Evolutionary conservation across 495 filamentous ascomycete species (phyloP), one percentile per base, ranked within the genome.

Genomic region (Cercophora newfieldiana): DNA sequence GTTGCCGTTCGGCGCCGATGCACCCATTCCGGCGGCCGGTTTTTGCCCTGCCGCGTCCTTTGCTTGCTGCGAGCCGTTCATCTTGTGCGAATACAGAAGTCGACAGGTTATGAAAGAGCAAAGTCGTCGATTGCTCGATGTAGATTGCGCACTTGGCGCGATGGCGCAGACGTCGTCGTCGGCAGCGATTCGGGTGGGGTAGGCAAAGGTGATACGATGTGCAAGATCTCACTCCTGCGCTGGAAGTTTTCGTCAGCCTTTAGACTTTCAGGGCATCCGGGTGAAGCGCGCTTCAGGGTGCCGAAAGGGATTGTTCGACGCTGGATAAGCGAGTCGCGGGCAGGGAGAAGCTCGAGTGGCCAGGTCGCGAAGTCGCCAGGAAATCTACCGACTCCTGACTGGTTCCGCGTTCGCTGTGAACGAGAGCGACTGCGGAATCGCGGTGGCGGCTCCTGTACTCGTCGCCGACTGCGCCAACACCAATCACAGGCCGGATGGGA

Each of bases 31-130:
- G 72, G 18, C 69, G 67, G 71, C 25, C 37, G 68, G 50, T 59
- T 68, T 70, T 70, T 72, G 71, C 69, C 67, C 64, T 69, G 61
- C 28, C 26, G 66, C 54, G 37, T 76, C 72, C 30, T 69, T 72
- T 19, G 69, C 31, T 65, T 72, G 66, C 64, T 72, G 69, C 54
- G 66, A 65, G 47, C 75, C 75, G 75, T 77, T 77, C 75, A 77
- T 77, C 44, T 49, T 74, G 63, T 53, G 48, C 16, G 24, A 26
- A 60, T 26, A 25, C 58, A 25, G 8, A 25, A 37, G 44, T 50
- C 31, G 51, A 67, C 19, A 51, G 25, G 28, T 60, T 19, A 57
- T 19, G 33, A 26, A 29, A 37, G 26, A 29, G 51, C 16, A 29
- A 47, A 28, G n/a, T 65, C 37, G 37, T 2, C 18, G 37, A 44